Conservation (phyloP, 2,329 filamentous ascomycete species). For the Exutisphaerella laricina region DNA sequence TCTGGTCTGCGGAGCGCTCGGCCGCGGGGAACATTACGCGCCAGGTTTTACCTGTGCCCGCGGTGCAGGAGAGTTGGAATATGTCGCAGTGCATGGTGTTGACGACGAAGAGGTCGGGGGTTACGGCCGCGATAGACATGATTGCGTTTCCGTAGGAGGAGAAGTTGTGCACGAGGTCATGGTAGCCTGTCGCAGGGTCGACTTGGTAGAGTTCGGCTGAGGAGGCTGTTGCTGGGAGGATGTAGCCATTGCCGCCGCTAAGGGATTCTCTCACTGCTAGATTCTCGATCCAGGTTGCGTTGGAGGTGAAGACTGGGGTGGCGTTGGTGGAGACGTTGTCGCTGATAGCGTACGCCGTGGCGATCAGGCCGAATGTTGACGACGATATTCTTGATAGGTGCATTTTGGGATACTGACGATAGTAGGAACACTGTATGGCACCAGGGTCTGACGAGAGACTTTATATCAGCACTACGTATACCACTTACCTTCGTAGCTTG, state of each 20-base stretch:
- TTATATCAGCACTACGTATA: too few relatives aligned
- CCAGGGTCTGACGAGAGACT: too few relatives aligned
- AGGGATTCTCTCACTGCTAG: background rate
- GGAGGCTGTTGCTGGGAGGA: background rate
- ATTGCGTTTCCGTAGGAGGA: background rate
- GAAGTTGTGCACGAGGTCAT: background rate
- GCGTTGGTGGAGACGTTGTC: too few relatives aligned
- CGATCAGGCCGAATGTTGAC: too few relatives aligned
- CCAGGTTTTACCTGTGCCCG: conserved; percentile 1
- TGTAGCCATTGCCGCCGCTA: conserved; percentile 5
- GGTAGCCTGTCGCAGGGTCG: background rate
- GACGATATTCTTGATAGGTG: too few relatives aligned
- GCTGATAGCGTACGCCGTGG: background rate
- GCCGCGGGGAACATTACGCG: background rate
- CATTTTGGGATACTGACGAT: too few relatives aligned
- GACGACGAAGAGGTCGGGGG: background rate
- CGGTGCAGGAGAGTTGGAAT: background rate
- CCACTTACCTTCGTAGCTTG: too few relatives aligned
- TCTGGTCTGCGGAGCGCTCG: too few relatives aligned
- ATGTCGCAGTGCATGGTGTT: conserved; percentile 4
- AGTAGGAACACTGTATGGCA: too few relatives aligned
- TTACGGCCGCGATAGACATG: background rate
- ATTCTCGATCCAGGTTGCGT: conserved; percentile 2
- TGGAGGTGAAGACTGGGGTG: background rate
- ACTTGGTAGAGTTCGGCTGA: background rate